phyloP scores from a whole-genome alignment of 306 rosid species.

The Spatholobus suberectus region DNA sequence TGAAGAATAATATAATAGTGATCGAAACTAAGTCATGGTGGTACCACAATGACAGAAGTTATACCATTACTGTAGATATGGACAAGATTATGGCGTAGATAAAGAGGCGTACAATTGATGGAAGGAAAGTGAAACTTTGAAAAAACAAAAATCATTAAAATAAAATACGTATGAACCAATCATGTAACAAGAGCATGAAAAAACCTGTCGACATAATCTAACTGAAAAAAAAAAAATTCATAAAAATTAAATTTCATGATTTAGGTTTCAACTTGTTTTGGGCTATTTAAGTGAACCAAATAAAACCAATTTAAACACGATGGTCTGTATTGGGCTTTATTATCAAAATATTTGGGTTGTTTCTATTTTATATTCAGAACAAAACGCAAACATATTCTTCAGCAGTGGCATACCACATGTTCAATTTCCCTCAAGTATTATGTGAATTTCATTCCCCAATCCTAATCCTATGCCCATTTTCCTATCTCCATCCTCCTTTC shows the following conservation, averaged over 20 bases:
- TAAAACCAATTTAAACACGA: background rate
- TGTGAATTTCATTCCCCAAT: background rate
- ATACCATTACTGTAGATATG: background rate
- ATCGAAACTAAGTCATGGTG: conserved; percentile 14
- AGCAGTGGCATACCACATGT: background rate
- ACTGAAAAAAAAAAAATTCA: background rate
- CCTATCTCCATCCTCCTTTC: background rate
- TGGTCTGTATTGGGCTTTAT: background rate
- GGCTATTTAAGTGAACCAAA: background rate
- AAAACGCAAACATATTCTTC: background rate
- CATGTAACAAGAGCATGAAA: background rate
- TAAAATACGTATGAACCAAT: background rate
- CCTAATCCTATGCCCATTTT: background rate
- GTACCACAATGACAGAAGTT: background rate
- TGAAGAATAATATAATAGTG: background rate
- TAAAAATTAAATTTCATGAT: background rate
- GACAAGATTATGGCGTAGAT: conserved; percentile 33
- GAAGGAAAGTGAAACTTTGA: background rate
- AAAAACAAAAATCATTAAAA: background rate
- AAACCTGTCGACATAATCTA: background rate
- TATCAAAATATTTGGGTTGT: background rate
- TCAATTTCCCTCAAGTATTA: no score
- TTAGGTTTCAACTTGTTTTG: conserved; percentile 10
- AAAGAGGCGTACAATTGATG: conserved; percentile 1
- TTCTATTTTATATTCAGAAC: background rate